Evolutionary conservation across 805 yeast genomes (phyloP), one percentile per base, ranked within the genome.

Genomic region (Cyberlindnera suaveolens): DNA sequence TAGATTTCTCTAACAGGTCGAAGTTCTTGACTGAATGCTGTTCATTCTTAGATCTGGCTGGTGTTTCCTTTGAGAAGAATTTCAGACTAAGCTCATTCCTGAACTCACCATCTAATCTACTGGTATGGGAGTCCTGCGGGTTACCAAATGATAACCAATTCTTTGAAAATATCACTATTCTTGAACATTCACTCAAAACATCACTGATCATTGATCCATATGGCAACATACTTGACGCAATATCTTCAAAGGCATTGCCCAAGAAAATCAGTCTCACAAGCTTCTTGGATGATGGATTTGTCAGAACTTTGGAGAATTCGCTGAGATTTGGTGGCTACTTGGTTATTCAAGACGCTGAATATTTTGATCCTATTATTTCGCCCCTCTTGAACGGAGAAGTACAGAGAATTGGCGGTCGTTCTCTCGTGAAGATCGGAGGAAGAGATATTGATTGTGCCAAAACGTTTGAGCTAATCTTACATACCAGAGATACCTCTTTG

Each of bases 301-400:
- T 74, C 3, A 81, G 79, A 49, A 83, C 78, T 35, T 56, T 91
- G 14, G 96, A 89, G 57, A 84, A 87, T 53, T 82, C 95, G 0
- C 58, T 90, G 23, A 68, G 93, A 49, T 90, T 90, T 68, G 97
- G 98, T 5, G 88, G 86, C 3, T 53, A 75, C 1, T 65, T 91
- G 7, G 56, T 90, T 13, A 71, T 91, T 15, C 78, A 78, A 50
- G 91, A 91, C 63, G 89, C 90, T 4, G 97, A 91, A 55, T 65
- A 72, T 50, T 80, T 75, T 55, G 91, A 91, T 57, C 95, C 96
- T 0, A 63, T 85, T 7, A 56, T 91, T 10, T 75, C 75, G 44
- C 70, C 83, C 0, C 61, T 91, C 1, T 60, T 91, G 38, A 70
- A 77, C 37, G 67, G 69, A 29, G 95, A 88, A 45, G 70, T 76